Evolutionary conservation across 1,284 basidiomycete species (phyloP), one percentile per base, ranked within the genome.

Genomic region (Cystobasidium slooffiae): DNA sequence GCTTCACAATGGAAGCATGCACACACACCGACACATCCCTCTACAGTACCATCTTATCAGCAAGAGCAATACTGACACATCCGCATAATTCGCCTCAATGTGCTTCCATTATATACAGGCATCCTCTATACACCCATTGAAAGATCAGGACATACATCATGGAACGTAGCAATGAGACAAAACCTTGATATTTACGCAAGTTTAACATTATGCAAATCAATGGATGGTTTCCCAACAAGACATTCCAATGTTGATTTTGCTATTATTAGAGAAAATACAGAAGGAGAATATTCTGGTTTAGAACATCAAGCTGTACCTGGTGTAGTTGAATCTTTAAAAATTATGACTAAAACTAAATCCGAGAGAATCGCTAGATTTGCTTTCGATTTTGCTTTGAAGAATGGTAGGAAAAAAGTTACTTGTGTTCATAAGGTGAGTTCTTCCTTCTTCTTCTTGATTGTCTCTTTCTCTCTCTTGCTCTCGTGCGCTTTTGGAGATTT

Each of bases 141-240:
- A 74, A 91, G 93, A 82, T 90, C 89, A 47, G 95, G 94, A 37
- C 97, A 99, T 85, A 95, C 97, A 81, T 98, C 95, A 76, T 99
- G 97, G 97, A 99, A 99, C 84, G 96, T 99, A 75, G 97, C 97
- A 78, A 97, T 99, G 93, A 92, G 97, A 80, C 96, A 98, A 84
- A 92, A 96, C 82, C 91, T 79, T 80, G 96, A 99, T 85, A 99
- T 99, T 80, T 99, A 98, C 84, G 96, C 97, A 53, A 97, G 95
- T 31, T 92, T 99, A 80, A 94, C 97, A 74, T 88, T 98, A 74
- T 99, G 97, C 90, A 98, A 98, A 85, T 94, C 95, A 67, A 89
- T 99, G 70, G 92, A 94, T n/a, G 97, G 97, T 68, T 90, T 95
- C 85, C 91, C 94, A 53, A 98, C 97, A 56, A 92, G 96, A 80